phyloP scores from a whole-genome alignment of 2,329 filamentous ascomycete genomes.

The Orbilia ellipsospora region DNA sequence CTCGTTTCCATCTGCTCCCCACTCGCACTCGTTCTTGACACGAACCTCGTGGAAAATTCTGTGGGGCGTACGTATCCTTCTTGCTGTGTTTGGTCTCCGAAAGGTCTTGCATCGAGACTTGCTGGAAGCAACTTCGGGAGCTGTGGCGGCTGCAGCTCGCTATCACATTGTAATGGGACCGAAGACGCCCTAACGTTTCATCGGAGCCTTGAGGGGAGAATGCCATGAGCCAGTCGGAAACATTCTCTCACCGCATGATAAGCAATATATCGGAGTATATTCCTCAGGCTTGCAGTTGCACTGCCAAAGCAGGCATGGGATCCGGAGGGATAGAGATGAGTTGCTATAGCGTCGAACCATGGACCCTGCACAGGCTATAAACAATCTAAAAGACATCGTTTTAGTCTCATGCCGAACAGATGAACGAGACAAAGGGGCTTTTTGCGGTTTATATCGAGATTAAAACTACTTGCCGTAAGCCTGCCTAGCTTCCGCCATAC shows the following conservation, averaged over 20 bases:
- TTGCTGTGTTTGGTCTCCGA: background rate
- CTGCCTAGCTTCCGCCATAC: slow-evolving; percentile 37
- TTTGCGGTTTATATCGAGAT: slow-evolving; percentile 45
- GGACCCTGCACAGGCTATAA: slow-evolving; percentile 21
- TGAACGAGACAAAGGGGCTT: slow-evolving; percentile 37
- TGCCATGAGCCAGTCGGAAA: slow-evolving; percentile 32
- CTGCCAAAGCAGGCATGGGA: background rate
- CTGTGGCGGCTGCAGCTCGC: slow-evolving; percentile 27
- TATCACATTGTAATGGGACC: slow-evolving; percentile 11
- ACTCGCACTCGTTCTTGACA: slow-evolving; percentile 6
- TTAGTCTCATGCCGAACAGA: slow-evolving; percentile 15
- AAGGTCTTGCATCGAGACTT: background rate
- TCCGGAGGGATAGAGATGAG: slow-evolving; percentile 21
- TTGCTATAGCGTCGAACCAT: slow-evolving; percentile 35
- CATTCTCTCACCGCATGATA: slow-evolving; percentile 20
- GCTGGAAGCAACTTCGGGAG: slow-evolving; percentile 29
- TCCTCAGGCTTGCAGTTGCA: slow-evolving; percentile 27
- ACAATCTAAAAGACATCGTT: slow-evolving; percentile 6
- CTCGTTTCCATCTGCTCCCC: slow-evolving; percentile 27
- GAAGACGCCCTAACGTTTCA: background rate
- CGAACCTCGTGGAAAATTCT: slow-evolving; percentile 17
- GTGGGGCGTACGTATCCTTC: slow-evolving; percentile 14
- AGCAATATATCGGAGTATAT: slow-evolving; percentile 55
- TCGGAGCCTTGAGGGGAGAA: slow-evolving; percentile 2
- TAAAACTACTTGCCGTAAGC: slow-evolving; percentile 34